These are phyloP conservation scores for Ceratocystis cacaofunesta DNA, from an alignment of 2,329 filamentous ascomycete genomes.

Conservation along the genomic window DNA sequence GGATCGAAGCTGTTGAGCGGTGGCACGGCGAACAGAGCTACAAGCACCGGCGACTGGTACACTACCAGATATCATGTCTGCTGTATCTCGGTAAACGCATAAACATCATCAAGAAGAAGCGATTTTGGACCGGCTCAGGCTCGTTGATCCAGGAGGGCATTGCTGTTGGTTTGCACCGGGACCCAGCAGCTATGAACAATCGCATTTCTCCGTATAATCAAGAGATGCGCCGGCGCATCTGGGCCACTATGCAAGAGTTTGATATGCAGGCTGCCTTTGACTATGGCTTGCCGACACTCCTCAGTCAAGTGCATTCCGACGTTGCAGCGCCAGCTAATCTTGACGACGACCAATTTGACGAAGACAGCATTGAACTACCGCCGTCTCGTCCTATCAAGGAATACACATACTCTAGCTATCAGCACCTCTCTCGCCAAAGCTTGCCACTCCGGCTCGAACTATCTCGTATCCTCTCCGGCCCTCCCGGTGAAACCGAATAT, in stretches of 20 bases:
- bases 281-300: slow-evolving; percentile 42
- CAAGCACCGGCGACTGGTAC: slow-evolving; percentile 44
- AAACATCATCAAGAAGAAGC: slow-evolving; percentile 50
- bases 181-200: slow-evolving; percentile 39
- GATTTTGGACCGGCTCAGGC: slow-evolving; percentile 44
- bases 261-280: slow-evolving; percentile 48
- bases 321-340: slow-evolving; percentile 41
- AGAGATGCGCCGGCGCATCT: slow-evolving; percentile 46
- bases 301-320: slow-evolving; percentile 42
- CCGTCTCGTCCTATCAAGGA: slow-evolving; percentile 35
- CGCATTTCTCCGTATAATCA: slow-evolving; percentile 45
- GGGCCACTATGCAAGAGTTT: slow-evolving; percentile 47
- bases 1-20: slow-evolving; percentile 40
- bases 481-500: slow-evolving; percentile 41
- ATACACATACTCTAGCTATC: slow-evolving; percentile 45
- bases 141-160: slow-evolving; percentile 43
- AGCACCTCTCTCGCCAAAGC: slow-evolving; percentile 42
- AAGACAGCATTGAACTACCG: slow-evolving; percentile 36
- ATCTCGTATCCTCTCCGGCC: slow-evolving; percentile 40
- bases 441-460: slow-evolving; percentile 42
- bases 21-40: slow-evolving; percentile 43
- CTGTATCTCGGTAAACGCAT: slow-evolving; percentile 46
- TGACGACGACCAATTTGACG: slow-evolving; percentile 43
- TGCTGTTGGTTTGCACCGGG: slow-evolving; percentile 43
- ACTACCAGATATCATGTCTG: slow-evolving; percentile 45